phyloP scores from a whole-genome alignment of 2,329 filamentous ascomycete genomes.

The Cryphonectria radicalis region DNA sequence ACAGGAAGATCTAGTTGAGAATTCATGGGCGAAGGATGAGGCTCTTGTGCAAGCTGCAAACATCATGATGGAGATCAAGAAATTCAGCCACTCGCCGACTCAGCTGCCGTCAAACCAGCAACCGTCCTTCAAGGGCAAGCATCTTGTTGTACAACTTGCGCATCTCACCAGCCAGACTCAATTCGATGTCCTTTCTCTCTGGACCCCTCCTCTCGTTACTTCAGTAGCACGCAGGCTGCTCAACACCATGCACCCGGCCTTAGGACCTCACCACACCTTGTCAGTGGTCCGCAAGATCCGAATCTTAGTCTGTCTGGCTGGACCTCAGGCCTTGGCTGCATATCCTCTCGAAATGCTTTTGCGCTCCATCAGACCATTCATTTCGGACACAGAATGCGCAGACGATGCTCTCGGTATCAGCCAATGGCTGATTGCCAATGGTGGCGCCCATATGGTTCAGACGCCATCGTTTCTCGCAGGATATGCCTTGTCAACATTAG shows the following conservation, averaged over 20 bases:
- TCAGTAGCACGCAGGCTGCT: conserved; percentile 78
- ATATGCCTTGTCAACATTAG: conserved; percentile 76
- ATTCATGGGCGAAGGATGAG: conserved; percentile 63
- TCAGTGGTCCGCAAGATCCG: conserved; percentile 85
- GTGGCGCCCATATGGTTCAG: conserved; percentile 65
- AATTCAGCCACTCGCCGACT: conserved; percentile 66
- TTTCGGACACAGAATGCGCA: conserved; percentile 84
- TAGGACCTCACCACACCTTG: conserved; percentile 86
- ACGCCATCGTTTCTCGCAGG: conserved; percentile 80
- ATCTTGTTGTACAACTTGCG: conserved; percentile 74
- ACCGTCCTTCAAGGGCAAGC: conserved; percentile 80
- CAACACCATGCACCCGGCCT: conserved; percentile 77
- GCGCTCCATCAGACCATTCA: conserved; percentile 75
- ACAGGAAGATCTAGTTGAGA: conserved; percentile 75
- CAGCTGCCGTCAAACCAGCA: conserved; percentile 79
- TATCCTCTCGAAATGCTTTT: conserved; percentile 93
- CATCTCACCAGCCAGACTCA: conserved; percentile 76
- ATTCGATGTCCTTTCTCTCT: conserved; percentile 65
- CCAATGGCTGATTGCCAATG: conserved; percentile 78
- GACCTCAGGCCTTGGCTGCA: conserved; percentile 69
- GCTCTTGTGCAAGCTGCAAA: conserved; percentile 64
- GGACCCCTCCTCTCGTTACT: conserved; percentile 75
- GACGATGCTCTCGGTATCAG: conserved; percentile 88
- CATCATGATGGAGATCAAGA: conserved; percentile 71
- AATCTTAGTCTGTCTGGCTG: conserved; percentile 78